Base-by-base conservation (phyloP, 306 rosid species). In the Dryas drummondii region DNA sequence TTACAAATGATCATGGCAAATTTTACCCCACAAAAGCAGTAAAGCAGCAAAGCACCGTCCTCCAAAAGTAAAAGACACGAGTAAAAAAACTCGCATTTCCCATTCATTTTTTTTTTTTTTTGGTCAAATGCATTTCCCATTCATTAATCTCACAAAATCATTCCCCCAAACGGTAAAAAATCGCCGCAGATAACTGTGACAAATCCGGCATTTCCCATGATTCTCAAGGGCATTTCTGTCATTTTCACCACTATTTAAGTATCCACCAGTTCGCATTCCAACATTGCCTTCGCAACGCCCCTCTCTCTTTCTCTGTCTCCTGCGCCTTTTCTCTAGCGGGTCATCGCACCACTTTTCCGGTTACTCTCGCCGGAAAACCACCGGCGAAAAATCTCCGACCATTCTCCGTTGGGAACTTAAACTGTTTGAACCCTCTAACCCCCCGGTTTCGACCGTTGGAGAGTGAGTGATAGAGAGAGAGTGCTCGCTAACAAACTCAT, bases 261-360 rank as follows among this genome's bases (percentile, higher is more conserved):
- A 41, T 16, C 70, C 74, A 67, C 69, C 81, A 78, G 76, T 81
- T 81, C 89, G 81, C 80, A 79, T 85, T 71, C 85, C 86, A 73
- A 77, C 82, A 76, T 74, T 75, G 78, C 84, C 75, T 61, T 75
- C 72, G 81, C 78, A 4, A 7, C 76, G 81, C 83, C 84, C 81
- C 86, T 54, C 76, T 69, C 63, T 58, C 72, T 55, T 66, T 71
- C 37, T 32, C 37, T 32, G 2, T 69, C 57, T 71, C 40, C 17
- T 37, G 80, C 64, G 68, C 61, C 55, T 50, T 77, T 45, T 19
- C 4, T 60, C 66, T 59, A 63, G 57, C 59, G 56, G 37, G 74
- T 70, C 67, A 46, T 48, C 71, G 9, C 71, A 46, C 53, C 86
- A 47, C 82, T 77, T 86, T 77, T 66, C 88, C 84, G 88, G 87